Conservation (phyloP, 257 asterid genomes). For the Penstemon barbatus region DNA sequence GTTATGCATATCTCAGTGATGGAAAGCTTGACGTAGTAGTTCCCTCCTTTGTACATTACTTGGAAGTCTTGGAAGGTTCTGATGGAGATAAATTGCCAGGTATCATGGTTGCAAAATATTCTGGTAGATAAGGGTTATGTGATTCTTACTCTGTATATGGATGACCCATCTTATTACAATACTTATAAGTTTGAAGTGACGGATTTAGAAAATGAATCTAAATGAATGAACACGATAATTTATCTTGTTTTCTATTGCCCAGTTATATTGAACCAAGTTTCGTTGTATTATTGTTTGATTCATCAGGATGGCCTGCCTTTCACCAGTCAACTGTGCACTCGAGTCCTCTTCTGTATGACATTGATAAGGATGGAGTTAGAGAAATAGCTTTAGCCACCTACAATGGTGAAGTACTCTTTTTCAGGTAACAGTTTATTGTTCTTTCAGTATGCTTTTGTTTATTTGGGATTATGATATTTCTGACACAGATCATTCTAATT, state of each 20-base stretch:
- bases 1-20: conserved; percentile 53
- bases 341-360: conserved; percentile 89
- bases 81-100: conserved; percentile 99
- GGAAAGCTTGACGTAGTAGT: conserved; percentile 96
- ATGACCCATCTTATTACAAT: conserved; percentile 4
- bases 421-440: conserved; percentile 57
- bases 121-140: conserved; percentile 5
- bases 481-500: conserved; percentile 21
- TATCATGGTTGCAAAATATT: conserved; percentile 25
- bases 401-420: conserved; percentile 94
- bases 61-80: conserved; percentile 97
- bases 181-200: conserved; percentile 8
- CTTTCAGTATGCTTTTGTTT: conserved; percentile 9
- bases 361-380: conserved; percentile 97
- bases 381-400: conserved; percentile 96
- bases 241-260: conserved; percentile 12
- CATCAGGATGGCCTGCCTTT: conserved; percentile 98
- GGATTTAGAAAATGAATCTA: conserved; percentile 1
- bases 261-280: conserved; percentile 13
- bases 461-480: conserved; percentile 1
- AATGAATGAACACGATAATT: conserved; percentile 12
- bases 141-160: conserved; percentile 1
- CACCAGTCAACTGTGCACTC: conserved; percentile 98
- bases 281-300: conserved; percentile 25
- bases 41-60: conserved; percentile 96